These are phyloP conservation scores for Chrysosporium keratinophilum DNA, from an alignment of 2,329 filamentous ascomycete genomes.

Conservation along the genomic window DNA sequence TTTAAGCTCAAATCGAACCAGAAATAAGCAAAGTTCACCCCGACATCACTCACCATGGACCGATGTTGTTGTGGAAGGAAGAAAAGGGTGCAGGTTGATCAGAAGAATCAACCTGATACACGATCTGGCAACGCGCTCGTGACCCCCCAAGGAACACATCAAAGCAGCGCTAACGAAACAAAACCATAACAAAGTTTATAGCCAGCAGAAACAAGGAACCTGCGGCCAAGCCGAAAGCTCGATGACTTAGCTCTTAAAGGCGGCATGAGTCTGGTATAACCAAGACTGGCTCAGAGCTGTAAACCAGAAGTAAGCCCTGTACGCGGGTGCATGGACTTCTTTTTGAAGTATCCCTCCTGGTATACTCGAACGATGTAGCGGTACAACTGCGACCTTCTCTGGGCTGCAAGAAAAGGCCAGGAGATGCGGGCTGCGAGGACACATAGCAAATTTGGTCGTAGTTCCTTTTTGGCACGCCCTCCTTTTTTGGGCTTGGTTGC, in stretches of 20 bases:
- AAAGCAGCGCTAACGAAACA: too few species aligned
- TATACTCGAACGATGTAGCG: background rate
- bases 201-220: too few species aligned
- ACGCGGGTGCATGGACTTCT: background rate
- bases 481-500: background rate
- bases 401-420: background rate
- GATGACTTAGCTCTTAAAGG: background rate
- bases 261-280: background rate
- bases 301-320: background rate
- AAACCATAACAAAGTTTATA: too few species aligned
- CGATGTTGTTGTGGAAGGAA: too few species aligned
- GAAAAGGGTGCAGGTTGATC: too few species aligned
- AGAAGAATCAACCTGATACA: too few species aligned
- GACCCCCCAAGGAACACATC: too few species aligned
- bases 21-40: too few species aligned
- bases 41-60: too few species aligned
- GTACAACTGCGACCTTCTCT: background rate
- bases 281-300: background rate
- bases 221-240: background rate
- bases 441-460: background rate
- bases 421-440: background rate
- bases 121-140: too few species aligned
- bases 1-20: too few species aligned
- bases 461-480: background rate
- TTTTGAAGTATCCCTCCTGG: background rate